A percentile compares a stretch with the other conserved stretches of the same genome.
phyloP scores from a whole-genome alignment of 768 basidiomycete genomes.

The Sarcodon sp. region DNA sequence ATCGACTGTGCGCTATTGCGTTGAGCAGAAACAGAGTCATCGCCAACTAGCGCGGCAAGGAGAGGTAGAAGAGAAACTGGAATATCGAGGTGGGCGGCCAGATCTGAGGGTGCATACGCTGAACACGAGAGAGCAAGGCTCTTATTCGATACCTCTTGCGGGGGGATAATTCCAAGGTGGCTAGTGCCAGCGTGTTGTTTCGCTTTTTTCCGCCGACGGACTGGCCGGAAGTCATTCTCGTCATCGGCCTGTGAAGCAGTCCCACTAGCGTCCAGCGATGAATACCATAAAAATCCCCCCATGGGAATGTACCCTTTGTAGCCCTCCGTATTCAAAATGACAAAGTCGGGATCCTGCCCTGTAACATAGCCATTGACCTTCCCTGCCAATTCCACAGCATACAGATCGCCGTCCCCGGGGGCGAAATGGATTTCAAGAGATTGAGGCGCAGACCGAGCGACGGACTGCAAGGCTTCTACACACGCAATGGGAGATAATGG shows the following conservation, averaged over 20 bases:
- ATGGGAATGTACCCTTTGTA: constrained; percentile 72
- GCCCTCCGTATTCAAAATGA: constrained; percentile 61
- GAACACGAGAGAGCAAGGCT: constrained; percentile 38
- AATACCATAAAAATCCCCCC: constrained; percentile 61
- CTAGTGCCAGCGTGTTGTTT: constrained; percentile 20
- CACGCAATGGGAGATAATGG: constrained; percentile 50
- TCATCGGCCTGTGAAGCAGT: constrained; percentile 13
- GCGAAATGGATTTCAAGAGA: constrained; percentile 52
- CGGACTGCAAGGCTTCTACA: constrained; percentile 34
- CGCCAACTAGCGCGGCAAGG: constrained; percentile 67
- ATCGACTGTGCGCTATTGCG: constrained; percentile 37
- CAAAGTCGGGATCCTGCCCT: constrained; percentile 75
- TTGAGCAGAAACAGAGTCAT: constrained; percentile 41
- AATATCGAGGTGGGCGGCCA: constrained; percentile 55
- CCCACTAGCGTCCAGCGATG: not conserved
- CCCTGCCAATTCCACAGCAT: constrained; percentile 74
- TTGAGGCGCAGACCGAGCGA: constrained; percentile 9
- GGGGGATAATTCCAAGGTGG: constrained; percentile 34
- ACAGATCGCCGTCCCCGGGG: constrained; percentile 76
- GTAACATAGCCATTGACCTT: constrained; percentile 61
- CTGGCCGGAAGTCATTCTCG: constrained; percentile 39
- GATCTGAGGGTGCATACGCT: constrained; percentile 44
- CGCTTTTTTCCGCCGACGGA: constrained; percentile 38
- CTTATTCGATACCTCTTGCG: constrained; percentile 17
- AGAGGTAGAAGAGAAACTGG: constrained; percentile 66